Base-by-base conservation (phyloP, 1,284 basidiomycete species). In the Irpex sp. region DNA sequence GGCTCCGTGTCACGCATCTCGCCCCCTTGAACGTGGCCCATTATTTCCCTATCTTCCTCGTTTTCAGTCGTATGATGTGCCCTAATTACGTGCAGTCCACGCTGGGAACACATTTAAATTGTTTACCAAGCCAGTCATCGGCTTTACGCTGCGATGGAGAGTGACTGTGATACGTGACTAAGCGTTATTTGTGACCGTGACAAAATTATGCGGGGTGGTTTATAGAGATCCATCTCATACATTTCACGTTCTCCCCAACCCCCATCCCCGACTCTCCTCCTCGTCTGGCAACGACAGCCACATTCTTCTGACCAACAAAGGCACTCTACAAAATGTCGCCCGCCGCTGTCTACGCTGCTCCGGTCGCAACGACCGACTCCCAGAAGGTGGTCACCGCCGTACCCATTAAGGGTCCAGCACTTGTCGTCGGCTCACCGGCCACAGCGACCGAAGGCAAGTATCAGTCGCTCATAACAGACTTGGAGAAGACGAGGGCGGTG, bases 391-490 rank as follows among this genome's bases (percentile, higher is more conserved):
- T 68, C 13, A 67, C 71, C 13, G 68, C 71, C 19, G 69, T 69
- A 37, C 70, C 72, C n/a, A 61, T 65, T n/a, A 75, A 74, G 62
- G 76, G 76, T 21, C 72, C 73, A n/a, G 83, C 86, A 4, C 81
- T 93, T 57, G 87, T 82, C 60, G 84, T 93, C 67, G 91, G 91
- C 63, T 92, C 89, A n/a, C 81, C 86, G 9, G 77, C 81, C 7
- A 91, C 89, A 3, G 91, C 91, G 3, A 82, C 86, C 71, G 84
- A 91, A 72, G 91, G 91, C 54, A 82, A 81, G 71, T 93, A 93
- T 72, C 91, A 93, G 71, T 76, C 81, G 4, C 75, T 91, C 63
- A 81, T 93, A 59, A 80, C 84, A 3, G 78, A 81, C 63, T 76
- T 92, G 59, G 83, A 86, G 74, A 73, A 75, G 62, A 72, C 79